Evolutionary conservation across 257 asterid species (phyloP).

Genomic region (Nicotiana sylvestris): DNA sequence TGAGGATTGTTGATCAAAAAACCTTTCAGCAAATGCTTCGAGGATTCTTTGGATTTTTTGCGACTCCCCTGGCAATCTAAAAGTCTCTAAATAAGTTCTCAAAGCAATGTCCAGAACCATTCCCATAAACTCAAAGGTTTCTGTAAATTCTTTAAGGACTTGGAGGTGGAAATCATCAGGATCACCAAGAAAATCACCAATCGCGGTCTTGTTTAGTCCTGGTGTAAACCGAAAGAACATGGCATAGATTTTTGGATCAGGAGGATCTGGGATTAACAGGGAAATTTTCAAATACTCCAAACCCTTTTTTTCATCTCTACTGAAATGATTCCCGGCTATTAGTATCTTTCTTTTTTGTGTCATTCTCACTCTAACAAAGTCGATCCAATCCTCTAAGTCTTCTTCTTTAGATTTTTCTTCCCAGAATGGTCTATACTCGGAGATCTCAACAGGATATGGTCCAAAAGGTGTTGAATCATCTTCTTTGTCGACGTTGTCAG

Average conservation of each 20-base stretch:
- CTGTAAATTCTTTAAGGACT: conserved; percentile 76
- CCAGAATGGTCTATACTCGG: conserved; percentile 72
- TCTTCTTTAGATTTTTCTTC: conserved; percentile 56
- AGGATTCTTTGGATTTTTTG: conserved; percentile 87
- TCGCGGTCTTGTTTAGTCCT: conserved; percentile 53
- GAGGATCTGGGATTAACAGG: conserved; percentile 55
- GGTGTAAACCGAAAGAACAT: conserved; percentile 67
- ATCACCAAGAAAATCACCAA: conserved; percentile 87
- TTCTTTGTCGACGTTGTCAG: conserved; percentile 75
- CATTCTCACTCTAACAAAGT: conserved; percentile 55
- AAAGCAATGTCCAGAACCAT: conserved; percentile 70
- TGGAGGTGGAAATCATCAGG: conserved; percentile 67
- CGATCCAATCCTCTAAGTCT: conserved; percentile 55
- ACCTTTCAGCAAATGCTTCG: conserved; percentile 89
- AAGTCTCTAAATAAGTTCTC: conserved; percentile 66
- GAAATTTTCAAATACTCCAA: conserved; percentile 66
- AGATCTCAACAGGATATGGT: conserved; percentile 65
- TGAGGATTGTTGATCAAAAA: conserved; percentile 81
- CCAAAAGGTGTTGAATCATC: conserved; percentile 55
- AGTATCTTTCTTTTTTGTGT: conserved; percentile 71
- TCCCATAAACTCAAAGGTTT: conserved; percentile 68
- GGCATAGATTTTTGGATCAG: conserved; percentile 75
- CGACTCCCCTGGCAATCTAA: conserved; percentile 85
- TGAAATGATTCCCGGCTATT: conserved; percentile 80
- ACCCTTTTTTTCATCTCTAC: conserved; percentile 74